These are phyloP conservation scores for Fusarium begoniae DNA, from an alignment of 2,329 filamentous ascomycete genomes.

Conservation along the genomic window DNA sequence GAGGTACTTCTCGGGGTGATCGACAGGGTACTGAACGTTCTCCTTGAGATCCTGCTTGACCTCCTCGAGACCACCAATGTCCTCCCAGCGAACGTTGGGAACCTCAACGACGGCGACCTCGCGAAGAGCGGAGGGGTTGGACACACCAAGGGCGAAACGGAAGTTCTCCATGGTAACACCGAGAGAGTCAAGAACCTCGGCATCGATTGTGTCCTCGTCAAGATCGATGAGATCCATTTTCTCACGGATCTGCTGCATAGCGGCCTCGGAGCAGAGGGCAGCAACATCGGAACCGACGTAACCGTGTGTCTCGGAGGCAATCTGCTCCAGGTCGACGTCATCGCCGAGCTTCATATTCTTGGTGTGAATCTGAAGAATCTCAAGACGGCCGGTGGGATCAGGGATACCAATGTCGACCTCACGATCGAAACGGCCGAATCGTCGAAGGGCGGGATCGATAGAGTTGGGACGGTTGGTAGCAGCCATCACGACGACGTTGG, in stretches of 20 bases:
- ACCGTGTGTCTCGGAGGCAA: conserved; percentile 97
- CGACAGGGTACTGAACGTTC: conserved; percentile 98
- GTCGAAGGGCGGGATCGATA: conserved; percentile 95
- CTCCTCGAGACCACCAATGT: conserved; percentile 96
- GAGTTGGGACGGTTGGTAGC: conserved; percentile 99
- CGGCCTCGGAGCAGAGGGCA: conserved; percentile 97
- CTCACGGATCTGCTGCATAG: conserved; percentile 99
- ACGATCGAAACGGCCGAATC: conserved; percentile 98
- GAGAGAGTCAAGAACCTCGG: conserved; percentile 96
- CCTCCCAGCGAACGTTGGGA: conserved; percentile 99
- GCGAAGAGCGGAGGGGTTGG: conserved; percentile 97
- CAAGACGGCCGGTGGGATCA: conserved; percentile 96
- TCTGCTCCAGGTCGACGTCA: conserved; percentile 95
- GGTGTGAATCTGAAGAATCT: conserved; percentile 99
- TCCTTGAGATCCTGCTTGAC: conserved; percentile 99
- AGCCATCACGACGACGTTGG: conserved; percentile 98
- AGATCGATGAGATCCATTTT: conserved; percentile 99
- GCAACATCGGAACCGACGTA: conserved; percentile 99
- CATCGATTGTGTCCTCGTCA: conserved; percentile 98
- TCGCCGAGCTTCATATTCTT: conserved; percentile 99
- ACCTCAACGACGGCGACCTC: conserved; percentile 99
- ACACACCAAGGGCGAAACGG: conserved; percentile 96
- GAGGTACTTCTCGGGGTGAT: conserved; percentile 99
- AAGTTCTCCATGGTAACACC: conserved; percentile 99
- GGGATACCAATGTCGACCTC: conserved; percentile 99